These are phyloP conservation scores for Aspergillus egyptiacus DNA, from an alignment of 495 filamentous ascomycete species.

Conservation along the genomic window DNA sequence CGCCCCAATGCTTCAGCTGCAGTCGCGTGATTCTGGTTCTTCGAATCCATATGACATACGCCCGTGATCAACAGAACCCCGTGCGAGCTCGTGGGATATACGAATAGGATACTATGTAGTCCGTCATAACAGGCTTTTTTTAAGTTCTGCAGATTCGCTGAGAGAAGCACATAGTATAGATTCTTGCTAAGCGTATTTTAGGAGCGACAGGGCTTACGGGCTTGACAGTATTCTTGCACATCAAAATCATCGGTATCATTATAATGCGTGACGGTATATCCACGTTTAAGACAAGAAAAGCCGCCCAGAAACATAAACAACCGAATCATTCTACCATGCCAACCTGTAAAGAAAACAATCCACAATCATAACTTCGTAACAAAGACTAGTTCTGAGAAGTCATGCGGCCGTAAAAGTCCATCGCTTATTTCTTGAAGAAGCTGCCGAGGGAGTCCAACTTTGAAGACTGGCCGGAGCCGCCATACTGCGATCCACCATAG, in stretches of 20 bases:
- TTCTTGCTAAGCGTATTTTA: too few species aligned
- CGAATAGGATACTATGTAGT: too few species aligned
- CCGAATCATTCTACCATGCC: slow-evolving; percentile 9
- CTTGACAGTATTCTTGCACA: too few species aligned
- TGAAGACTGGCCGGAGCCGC: slow-evolving; percentile 14
- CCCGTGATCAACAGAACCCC: too few species aligned
- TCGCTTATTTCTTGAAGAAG: slow-evolving; percentile 41
- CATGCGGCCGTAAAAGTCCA: background rate
- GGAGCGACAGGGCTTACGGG: too few species aligned
- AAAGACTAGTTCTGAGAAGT: slow-evolving; percentile 1
- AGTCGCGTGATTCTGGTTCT: background rate
- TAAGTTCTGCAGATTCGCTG: too few species aligned
- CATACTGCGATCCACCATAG: slow-evolving; percentile 19
- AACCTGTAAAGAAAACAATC: background rate
- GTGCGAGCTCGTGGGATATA: too few species aligned
- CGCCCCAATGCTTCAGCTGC: too few species aligned
- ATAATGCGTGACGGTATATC: background rate
- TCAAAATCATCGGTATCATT: slow-evolving; percentile 13
- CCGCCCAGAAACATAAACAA: background rate
- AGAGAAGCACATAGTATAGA: too few species aligned
- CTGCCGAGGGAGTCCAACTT: slow-evolving; percentile 39
- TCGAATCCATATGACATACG: background rate
- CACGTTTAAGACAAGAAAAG: too few species aligned
- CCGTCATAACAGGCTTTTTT: too few species aligned
- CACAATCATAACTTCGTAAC: slow-evolving; percentile 9